Conservation (phyloP, 257 asterid genomes). For the Lycium barbarum region DNA sequence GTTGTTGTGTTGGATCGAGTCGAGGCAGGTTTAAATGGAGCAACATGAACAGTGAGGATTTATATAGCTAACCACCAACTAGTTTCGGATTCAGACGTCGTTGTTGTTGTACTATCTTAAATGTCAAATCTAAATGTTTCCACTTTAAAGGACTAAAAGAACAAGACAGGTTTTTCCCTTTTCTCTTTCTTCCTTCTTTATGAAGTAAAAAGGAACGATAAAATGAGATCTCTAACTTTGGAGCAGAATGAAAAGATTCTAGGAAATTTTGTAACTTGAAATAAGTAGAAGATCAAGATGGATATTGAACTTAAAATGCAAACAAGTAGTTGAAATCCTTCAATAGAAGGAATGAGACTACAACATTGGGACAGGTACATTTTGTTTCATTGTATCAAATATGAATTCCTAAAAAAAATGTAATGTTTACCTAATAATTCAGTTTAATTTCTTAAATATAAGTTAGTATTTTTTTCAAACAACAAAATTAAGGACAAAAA, state of each 20-base stretch:
- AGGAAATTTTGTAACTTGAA: not conserved
- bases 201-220: not conserved
- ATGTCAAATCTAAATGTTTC: not conserved
- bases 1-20: not conserved
- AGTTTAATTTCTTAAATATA: not conserved
- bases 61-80: constrained; percentile 1
- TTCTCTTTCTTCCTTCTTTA: not conserved
- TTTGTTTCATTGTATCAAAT: not conserved
- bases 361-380: not conserved
- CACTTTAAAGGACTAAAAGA: not conserved
- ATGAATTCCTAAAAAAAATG: constrained; percentile 9
- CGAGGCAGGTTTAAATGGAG: not conserved
- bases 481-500: not conserved
- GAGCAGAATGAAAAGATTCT: not conserved
- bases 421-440: constrained; percentile 5
- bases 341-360: not conserved
- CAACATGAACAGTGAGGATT: not conserved
- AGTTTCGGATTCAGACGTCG: not conserved
- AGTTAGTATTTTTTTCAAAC: not conserved
- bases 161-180: not conserved
- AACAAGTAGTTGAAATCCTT: not conserved
- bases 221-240: constrained; percentile 14
- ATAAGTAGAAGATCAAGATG: constrained; percentile 11
- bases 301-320: not conserved
- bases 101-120: constrained; percentile 2